Evolutionary conservation across 495 filamentous ascomycete species (phyloP).

Genomic region (Cetradonia linearis): DNA sequence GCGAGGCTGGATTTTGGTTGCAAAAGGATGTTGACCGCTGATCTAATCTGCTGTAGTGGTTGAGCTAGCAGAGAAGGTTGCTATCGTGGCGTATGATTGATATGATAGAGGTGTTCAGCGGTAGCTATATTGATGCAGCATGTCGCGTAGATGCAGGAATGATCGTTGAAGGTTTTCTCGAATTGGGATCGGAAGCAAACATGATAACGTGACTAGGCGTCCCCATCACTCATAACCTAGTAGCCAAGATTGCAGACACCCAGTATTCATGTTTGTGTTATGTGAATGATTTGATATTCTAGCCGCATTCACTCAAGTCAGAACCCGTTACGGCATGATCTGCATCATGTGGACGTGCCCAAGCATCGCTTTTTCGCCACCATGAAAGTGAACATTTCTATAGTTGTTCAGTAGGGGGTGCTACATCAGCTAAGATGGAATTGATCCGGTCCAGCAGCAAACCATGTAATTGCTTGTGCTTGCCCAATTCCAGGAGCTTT

Average conservation of each 20-base stretch:
- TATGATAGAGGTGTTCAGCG: neutral
- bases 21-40: neutral
- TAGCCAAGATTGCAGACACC: too few species aligned
- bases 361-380: neutral
- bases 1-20: neutral
- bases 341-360: neutral
- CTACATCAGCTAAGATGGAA: neutral
- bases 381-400: neutral
- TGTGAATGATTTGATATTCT: neutral
- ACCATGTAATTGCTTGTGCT: slow-evolving; percentile 4
- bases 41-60: neutral
- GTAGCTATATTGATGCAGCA: neutral
- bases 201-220: neutral
- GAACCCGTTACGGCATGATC: neutral
- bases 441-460: slow-evolving; percentile 10
- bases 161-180: neutral
- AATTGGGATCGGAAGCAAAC: neutral
- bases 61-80: neutral
- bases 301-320: neutral
- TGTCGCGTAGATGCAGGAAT: neutral
- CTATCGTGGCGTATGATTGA: neutral
- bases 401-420: neutral
- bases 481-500: slow-evolving; percentile 7
- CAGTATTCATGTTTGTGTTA: neutral
- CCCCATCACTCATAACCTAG: neutral